Evolutionary conservation across 2,329 filamentous ascomycete genomes (phyloP).

Genomic region (Fusarium napiforme): DNA sequence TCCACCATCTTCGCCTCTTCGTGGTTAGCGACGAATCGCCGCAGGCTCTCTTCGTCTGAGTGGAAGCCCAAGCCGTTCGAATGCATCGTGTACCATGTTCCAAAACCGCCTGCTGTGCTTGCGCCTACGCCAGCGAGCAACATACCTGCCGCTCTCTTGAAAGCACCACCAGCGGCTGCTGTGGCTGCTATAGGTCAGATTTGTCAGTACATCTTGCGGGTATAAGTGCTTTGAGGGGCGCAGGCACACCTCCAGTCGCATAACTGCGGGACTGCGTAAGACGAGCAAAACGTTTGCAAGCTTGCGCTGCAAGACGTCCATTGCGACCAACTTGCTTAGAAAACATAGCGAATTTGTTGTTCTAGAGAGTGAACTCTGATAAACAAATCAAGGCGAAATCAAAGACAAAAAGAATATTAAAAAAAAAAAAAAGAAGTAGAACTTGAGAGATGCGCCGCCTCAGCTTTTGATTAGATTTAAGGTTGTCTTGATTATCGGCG

Average conservation of each 20-base stretch:
- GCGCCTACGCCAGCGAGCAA: slow-evolving; percentile 48
- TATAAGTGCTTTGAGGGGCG: slow-evolving; percentile 1
- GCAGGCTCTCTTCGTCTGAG: slow-evolving; percentile 77
- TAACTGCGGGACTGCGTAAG: slow-evolving; percentile 41
- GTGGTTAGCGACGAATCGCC: slow-evolving; percentile 68
- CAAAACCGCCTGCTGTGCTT: slow-evolving; percentile 47
- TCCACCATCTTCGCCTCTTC: slow-evolving; percentile 71
- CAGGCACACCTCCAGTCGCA: slow-evolving; percentile 42
- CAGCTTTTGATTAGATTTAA: slow-evolving; percentile 31
- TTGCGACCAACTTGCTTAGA: slow-evolving; percentile 40
- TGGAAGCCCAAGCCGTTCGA: slow-evolving; percentile 53
- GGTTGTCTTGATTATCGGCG: slow-evolving; percentile 21
- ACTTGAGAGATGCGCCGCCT: slow-evolving; percentile 13
- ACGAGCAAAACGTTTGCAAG: slow-evolving; percentile 33
- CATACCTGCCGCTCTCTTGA: slow-evolving; percentile 41
- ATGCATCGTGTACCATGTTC: slow-evolving; percentile 52
- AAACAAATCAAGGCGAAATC: neutral
- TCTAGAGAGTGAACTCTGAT: neutral
- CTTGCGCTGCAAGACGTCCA: slow-evolving; percentile 41
- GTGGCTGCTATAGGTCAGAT: slow-evolving; percentile 10
- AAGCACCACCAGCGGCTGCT: slow-evolving; percentile 31
- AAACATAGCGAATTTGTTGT: slow-evolving; percentile 32
- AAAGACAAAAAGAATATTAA: neutral
- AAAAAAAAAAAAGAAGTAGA: neutral
- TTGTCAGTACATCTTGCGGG: slow-evolving; percentile 26